Evolutionary conservation across 2,329 filamentous ascomycete species (phyloP).

Genomic region (Colletotrichum cordylinicola): DNA sequence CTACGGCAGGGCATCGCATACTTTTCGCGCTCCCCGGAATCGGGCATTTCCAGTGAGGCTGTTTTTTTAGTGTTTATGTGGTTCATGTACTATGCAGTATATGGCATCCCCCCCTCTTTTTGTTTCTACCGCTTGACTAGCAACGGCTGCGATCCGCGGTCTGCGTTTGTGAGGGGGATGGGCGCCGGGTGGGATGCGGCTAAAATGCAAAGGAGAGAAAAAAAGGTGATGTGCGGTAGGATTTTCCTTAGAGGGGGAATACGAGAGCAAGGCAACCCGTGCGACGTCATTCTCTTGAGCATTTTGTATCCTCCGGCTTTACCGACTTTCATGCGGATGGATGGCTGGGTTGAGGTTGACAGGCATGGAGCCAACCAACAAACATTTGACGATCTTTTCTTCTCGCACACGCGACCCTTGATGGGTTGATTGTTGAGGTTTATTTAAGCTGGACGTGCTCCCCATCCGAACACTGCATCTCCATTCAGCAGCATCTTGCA

Average conservation of each 20-base stretch:
- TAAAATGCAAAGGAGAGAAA: not conserved
- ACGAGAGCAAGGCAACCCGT: conserved; percentile 14
- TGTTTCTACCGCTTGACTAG: conserved; percentile 3
- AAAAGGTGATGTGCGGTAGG: not conserved
- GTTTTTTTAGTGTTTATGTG: not conserved
- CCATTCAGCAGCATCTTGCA: not conserved
- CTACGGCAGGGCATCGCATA: not conserved
- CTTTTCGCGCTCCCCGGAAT: not conserved
- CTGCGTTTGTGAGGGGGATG: not conserved
- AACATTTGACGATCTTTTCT: not conserved
- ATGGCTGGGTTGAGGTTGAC: not conserved
- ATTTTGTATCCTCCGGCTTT: not conserved
- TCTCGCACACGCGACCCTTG: not conserved
- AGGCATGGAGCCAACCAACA: not conserved
- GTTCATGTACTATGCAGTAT: not conserved
- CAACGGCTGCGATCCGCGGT: conserved; percentile 5
- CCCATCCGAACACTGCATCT: not conserved
- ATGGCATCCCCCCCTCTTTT: not conserved
- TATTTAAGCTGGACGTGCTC: not conserved
- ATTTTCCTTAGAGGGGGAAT: not conserved
- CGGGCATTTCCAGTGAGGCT: not conserved
- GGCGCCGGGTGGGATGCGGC: not conserved
- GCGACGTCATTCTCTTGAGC: conserved; percentile 13
- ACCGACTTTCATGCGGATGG: conserved; percentile 14
- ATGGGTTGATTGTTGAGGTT: not conserved